Conservation (phyloP, 768 basidiomycete genomes). For the Tylopilus rubrobrunneus region DNA sequence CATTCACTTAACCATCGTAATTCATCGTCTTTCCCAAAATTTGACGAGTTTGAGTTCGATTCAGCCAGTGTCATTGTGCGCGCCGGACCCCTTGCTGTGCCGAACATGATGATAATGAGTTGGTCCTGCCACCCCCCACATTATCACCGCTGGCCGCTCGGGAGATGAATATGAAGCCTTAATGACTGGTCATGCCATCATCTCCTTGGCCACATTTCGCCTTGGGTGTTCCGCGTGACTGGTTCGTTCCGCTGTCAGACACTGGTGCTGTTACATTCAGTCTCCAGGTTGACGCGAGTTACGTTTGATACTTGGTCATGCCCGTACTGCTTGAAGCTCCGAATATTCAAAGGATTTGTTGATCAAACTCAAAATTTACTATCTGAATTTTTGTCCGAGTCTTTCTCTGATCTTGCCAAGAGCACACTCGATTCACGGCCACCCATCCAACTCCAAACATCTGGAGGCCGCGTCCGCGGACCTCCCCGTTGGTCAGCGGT, state of each 20-base stretch:
- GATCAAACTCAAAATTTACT: not conserved
- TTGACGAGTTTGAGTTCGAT: not conserved
- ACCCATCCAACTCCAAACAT: no score
- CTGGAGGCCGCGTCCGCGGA: not conserved
- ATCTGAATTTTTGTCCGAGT: not conserved
- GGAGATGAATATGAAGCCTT: conserved; percentile 50
- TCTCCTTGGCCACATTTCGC: not conserved
- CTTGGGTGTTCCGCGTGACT: conserved; percentile 21
- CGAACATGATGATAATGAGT: conserved; percentile 36
- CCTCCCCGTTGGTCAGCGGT: not conserved
- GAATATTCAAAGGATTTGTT: not conserved
- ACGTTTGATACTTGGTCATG: not conserved
- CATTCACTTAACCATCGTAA: conserved; percentile 12
- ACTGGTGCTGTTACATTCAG: conserved; percentile 6
- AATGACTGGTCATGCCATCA: conserved; percentile 43
- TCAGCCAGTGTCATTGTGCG: not conserved
- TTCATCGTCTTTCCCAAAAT: conserved; percentile 4
- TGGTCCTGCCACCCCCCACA: conserved; percentile 30
- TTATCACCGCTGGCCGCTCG: conserved; percentile 37
- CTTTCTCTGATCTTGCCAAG: not conserved
- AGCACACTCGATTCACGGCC: not conserved
- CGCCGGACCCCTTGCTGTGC: conserved; percentile 21
- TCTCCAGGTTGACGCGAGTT: conserved; percentile 5
- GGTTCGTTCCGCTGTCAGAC: conserved; percentile 74
- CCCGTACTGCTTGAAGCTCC: not conserved